Conservation (phyloP, 1,139 yeast genomes). For the Pichia sp. region DNA sequence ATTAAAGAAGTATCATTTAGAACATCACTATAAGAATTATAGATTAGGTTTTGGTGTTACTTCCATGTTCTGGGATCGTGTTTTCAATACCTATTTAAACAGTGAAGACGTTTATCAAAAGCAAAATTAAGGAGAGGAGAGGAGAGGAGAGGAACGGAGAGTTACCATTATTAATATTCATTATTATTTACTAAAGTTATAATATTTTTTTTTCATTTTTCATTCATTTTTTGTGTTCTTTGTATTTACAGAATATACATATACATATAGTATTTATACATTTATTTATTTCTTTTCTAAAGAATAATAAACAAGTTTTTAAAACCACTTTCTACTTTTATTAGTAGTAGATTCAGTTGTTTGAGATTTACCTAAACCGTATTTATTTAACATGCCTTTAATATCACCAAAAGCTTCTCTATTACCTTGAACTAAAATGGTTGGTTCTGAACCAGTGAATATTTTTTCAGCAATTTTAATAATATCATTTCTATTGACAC, state of each 20-base stretch:
- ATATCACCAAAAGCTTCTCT: constrained; percentile 83
- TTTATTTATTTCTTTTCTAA: background rate
- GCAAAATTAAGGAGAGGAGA: constrained; percentile 17
- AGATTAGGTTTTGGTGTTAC: constrained; percentile 97
- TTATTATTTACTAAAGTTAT: background rate
- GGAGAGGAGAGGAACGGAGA: background rate
- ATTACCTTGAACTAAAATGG: constrained; percentile 85
- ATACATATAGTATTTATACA: background rate
- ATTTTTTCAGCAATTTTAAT: constrained; percentile 69
- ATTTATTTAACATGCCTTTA: constrained; percentile 52
- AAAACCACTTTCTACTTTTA: constrained; percentile 17
- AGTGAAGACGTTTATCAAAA: constrained; percentile 30
- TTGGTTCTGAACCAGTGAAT: constrained; percentile 73
- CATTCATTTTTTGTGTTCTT: background rate
- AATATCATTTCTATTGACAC: constrained; percentile 59
- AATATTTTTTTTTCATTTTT: background rate
- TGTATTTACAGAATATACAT: background rate
- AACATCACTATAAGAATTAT: constrained; percentile 95
- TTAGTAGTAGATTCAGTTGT: background rate
- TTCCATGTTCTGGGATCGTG: constrained; percentile 85
- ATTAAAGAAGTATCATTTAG: constrained; percentile 83
- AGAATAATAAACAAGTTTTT: background rate
- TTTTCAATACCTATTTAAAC: constrained; percentile 65
- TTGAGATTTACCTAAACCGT: constrained; percentile 55
- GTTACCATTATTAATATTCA: background rate